Base-by-base conservation (phyloP, 345 rosid species). In the Citrus sp. region DNA sequence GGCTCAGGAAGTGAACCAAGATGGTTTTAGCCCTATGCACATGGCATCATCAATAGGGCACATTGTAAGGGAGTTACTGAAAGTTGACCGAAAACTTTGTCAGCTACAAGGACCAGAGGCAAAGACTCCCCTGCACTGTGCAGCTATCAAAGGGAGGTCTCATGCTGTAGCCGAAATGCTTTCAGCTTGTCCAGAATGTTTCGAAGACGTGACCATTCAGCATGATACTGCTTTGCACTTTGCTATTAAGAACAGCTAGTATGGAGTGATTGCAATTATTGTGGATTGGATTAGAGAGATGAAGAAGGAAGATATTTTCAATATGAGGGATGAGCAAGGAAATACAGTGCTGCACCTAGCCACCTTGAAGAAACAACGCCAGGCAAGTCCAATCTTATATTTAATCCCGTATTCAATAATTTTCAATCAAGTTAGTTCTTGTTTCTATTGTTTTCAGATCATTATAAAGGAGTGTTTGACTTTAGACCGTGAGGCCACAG, bases 261-360 rank as follows among this genome's bases (percentile, higher is more conserved):
- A 2, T 30, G 30, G 30, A 30, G 30, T 30, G 30, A 2, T 30
- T 30, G 30, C 30, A 30, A 30, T 30, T 30, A 30, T 30, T 30
- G 30, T 30, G 30, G 30, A 30, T 30, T 30, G 30, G 3, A 30
- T 30, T 30, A 30, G 30, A 30, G 30, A 30, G 30, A 30, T 30
- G 30, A 30, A 30, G 60, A 80, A 54, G 34, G 64, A 71, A 9
- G 27, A 70, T n/a, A 73, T 84, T 25, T 77, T 87, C 75, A 76
- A 75, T 70, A 80, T 76, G 81, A 87, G 77, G 62, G 92, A 89
- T 78, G 86, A 83, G 71, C 82, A 81, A 1, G 85, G 83, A 42
- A 89, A 86, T 49, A 84, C 90, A 1, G 79, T 77, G 71, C 85
- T 89, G 74, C 90, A 87, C 78, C 80, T 87, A 16, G 88, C 90